These are phyloP conservation scores for Colletotrichum sp. DNA, from an alignment of 2,329 filamentous ascomycete species.

Conservation along the genomic window DNA sequence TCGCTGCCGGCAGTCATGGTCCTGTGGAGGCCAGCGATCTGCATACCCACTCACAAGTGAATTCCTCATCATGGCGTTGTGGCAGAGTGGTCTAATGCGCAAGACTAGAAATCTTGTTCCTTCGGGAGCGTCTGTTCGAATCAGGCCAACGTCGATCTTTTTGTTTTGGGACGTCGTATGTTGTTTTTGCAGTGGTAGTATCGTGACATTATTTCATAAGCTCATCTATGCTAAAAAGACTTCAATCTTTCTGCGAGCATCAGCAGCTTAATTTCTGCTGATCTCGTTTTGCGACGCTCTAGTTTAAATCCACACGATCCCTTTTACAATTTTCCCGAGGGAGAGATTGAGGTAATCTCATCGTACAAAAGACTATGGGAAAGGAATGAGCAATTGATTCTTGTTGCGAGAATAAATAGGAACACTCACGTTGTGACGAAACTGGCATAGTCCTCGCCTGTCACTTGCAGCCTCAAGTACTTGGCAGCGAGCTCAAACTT, in stretches of 20 bases:
- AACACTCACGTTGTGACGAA: constrained; percentile 16
- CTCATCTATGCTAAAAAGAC: background rate
- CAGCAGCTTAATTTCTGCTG: background rate
- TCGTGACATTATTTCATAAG: background rate
- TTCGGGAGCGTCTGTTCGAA: background rate
- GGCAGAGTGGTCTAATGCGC: constrained; percentile 3
- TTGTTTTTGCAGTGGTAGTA: background rate
- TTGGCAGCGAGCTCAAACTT: constrained; percentile 20
- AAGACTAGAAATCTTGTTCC: constrained; percentile 4
- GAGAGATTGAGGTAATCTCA: background rate
- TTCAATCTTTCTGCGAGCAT: background rate
- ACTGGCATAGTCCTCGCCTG: constrained; percentile 15
- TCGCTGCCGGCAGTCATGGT: background rate
- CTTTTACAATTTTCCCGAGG: background rate
- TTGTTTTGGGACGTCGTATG: background rate
- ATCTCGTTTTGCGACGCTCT: background rate
- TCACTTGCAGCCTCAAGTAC: constrained; percentile 9
- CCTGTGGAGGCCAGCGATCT: rapidly evolving
- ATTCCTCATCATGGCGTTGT: background rate
- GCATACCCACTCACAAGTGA: background rate
- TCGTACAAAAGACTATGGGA: background rate
- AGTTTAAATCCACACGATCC: background rate
- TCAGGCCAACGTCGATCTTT: background rate
- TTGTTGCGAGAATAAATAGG: background rate
- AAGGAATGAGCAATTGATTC: background rate